Conservation (phyloP, 2,329 filamentous ascomycete genomes). For the Aspergillus persii region DNA sequence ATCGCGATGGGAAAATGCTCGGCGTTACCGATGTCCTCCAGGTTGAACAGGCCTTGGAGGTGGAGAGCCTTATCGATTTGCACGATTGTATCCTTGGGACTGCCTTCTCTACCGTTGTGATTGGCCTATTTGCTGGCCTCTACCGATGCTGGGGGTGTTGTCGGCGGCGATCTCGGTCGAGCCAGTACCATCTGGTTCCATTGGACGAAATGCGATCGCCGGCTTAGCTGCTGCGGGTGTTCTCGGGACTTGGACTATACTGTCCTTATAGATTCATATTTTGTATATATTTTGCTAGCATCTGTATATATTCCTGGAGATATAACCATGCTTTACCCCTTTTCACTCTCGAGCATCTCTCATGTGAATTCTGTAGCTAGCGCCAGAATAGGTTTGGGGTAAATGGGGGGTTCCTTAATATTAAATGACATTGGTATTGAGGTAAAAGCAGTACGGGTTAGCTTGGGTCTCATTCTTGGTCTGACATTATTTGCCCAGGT, state of each 20-base stretch:
- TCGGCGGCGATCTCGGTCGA: conserved; percentile 2
- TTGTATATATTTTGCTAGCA: too few species aligned
- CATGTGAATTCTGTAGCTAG: too few species aligned
- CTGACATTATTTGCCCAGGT: too few species aligned
- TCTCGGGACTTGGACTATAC: not conserved
- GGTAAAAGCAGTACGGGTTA: too few species aligned
- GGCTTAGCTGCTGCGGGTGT: not conserved
- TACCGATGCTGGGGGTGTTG: conserved; percentile 10
- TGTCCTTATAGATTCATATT: not conserved
- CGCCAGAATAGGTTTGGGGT: too few species aligned
- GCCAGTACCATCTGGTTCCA: conserved; percentile 16
- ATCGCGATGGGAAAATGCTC: conserved; percentile 15
- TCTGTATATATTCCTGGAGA: too few species aligned
- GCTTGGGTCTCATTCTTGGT: too few species aligned
- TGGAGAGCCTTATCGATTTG: conserved; percentile 8
- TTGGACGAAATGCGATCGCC: conserved; percentile 7
- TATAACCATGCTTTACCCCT: too few species aligned
- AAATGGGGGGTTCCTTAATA: too few species aligned
- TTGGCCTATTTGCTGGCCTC: conserved; percentile 15
- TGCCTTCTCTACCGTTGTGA: conserved; percentile 10
- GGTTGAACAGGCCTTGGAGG: not conserved
- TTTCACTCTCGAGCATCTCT: too few species aligned
- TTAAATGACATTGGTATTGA: too few species aligned
- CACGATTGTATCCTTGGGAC: conserved; percentile 13
- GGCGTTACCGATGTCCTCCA: conserved; percentile 18